Evolutionary conservation across 176 grass and related monocot genomes (phyloP), one percentile per base, ranked within the genome.

Genomic region (Avena insularis): DNA sequence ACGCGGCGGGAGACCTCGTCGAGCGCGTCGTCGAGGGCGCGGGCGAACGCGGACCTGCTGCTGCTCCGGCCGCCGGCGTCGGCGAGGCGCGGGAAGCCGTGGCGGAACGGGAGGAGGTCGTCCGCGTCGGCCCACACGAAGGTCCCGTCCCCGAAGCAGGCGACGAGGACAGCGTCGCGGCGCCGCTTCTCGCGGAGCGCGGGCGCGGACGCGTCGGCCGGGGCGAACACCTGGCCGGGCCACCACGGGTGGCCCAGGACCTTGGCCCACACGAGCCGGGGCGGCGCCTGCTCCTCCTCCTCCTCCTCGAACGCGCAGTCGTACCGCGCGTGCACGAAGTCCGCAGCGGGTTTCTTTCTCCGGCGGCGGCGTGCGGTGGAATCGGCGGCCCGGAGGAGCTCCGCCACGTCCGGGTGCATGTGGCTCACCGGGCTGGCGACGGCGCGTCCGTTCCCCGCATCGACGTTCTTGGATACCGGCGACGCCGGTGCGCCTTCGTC

Each of bases 161-260:
- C 82, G 46, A 97, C 92, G 15, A 97, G 86, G 43, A 27, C 21
- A 21, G 23, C 46, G 57, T 70, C 49, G 23, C 57, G 59, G 82
- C 36, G 25, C 79, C 3, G 12, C 75, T 59, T 31, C 71, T 77
- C 62, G 10, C 56, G 31, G 20, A 75, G 50, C 48, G 89, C 92
- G 23, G 25, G 63, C 48, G 5, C 47, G 21, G 95, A 95, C 58
- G 95, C 95, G 75, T 91, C 89, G 25, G 87, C 51, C 4, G 76
- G 66, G 77, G 77, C 76, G 64, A 97, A 88, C 68, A 97, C 90
- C 79, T 93, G 85, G 3, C 89, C 92, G 0, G 95, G 95, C 95
- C 95, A 97, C 92, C 95, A 93, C 55, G 95, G 92, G 75, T 97
- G 87, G 62, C 53, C n/a, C 89, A 8, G 74, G 33, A 97, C 91